Conservation (phyloP, 2,329 filamentous ascomycete species). For the Trichophyton mentagrophytes region DNA sequence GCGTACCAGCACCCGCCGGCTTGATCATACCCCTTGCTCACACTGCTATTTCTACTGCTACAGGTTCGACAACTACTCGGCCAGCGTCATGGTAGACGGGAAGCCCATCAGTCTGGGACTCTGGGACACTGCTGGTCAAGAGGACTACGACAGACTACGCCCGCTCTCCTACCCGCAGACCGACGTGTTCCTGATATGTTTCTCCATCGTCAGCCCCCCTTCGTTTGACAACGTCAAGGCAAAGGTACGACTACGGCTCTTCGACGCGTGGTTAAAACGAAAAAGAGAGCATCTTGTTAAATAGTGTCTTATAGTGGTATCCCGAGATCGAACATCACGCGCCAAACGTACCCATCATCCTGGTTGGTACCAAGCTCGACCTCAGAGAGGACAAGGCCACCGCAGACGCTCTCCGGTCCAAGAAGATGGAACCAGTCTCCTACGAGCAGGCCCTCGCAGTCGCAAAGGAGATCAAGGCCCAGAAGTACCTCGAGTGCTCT, state of each 20-base stretch:
- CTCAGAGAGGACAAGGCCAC: constrained; percentile 78
- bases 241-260: constrained; percentile 49
- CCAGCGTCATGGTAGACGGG: constrained; percentile 97
- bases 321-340: constrained; percentile 96
- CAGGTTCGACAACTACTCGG: constrained; percentile 98
- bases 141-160: constrained; percentile 92
- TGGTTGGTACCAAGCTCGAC: constrained; percentile 95
- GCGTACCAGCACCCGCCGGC: background rate
- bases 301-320: constrained; percentile 59
- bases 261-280: background rate
- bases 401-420: constrained; percentile 67
- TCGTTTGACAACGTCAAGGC: constrained; percentile 99
- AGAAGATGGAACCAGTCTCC: constrained; percentile 93
- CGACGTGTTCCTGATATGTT: constrained; percentile 96
- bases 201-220: constrained; percentile 93
- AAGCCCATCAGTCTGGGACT: constrained; percentile 93
- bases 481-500: constrained; percentile 97
- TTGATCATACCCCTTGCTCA: background rate
- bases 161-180: constrained; percentile 97
- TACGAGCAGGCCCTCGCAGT: constrained; percentile 83
- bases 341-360: constrained; percentile 86
- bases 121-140: constrained; percentile 97
- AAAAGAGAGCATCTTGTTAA: background rate
- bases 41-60: constrained; percentile 9
- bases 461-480: constrained; percentile 86